Base-by-base conservation (phyloP, 2,329 filamentous ascomycete species). In the Hypoxylon sp. region DNA sequence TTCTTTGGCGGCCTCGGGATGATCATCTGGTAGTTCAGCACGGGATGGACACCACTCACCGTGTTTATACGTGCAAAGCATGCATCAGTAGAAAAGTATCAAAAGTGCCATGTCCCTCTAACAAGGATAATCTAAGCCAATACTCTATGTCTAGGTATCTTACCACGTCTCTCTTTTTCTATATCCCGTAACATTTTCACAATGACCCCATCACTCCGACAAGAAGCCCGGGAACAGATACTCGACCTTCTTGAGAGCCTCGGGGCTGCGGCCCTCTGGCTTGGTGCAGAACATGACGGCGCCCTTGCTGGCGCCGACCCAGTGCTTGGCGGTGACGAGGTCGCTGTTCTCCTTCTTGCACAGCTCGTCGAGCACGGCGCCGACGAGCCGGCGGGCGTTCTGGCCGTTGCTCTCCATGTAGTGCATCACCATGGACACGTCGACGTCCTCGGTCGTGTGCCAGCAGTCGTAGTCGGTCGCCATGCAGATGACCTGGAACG, bases 401-500 rank as follows among this genome's bases (percentile, higher is more conserved):
- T 88, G 83, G 48, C 90, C 83, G 77, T 99, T 99, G 66, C 92
- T 89, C 73, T 90, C 89, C 95, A 99, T 99, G 77, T 96, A 91
- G 60, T 87, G 89, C 87, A 97, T 91, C 53, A 99, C 95, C 90
- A 98, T 96, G 75, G 93, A 91, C 18, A 99, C 95, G 61, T 92
- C 93, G 62, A 99, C 95, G 64, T 90, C 91, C 55, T 87, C 89
- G 45, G 84, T 84, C 17, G 84, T 87, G 73, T 93, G 90, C 95
- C 95, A 99, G 86, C 94, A 98, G 81, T 99, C 95, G 76, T 99
- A 99, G 80, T 99, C 95, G 23, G 95, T 99, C 27, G 92, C 91
- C 95, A 99, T 99, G 82, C 94, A 97, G 71, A 99, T 96, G 85
- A 97, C 96, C 80, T 96, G 92, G 77, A 98, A 98, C 29, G 89